A percentile compares a stretch with the other conserved stretches of the same genome.
phyloP scores from a whole-genome alignment of 192 early-diverging fungal genomes.

The Coemansia sp. region DNA sequence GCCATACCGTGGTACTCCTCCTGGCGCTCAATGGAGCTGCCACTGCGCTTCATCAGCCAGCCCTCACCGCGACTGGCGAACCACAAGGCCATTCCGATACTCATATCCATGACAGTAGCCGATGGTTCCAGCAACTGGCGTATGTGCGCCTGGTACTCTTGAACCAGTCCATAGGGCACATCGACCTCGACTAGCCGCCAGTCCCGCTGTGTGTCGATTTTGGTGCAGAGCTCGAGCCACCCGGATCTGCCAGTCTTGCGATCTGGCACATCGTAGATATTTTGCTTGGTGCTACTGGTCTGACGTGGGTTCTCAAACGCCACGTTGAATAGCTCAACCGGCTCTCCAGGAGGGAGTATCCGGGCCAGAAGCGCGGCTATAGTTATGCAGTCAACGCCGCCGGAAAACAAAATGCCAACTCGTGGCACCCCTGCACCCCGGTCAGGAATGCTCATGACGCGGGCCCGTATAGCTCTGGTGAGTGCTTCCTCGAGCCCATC shows the following conservation, averaged over 20 bases:
- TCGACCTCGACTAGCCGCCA: slow-evolving; percentile 93
- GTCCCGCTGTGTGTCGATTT: slow-evolving; percentile 62
- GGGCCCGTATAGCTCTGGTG: slow-evolving; percentile 11
- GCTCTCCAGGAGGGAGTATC: slow-evolving; percentile 66
- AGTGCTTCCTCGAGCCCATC: slow-evolving; percentile 23
- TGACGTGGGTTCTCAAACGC: slow-evolving; percentile 90
- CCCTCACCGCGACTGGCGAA: slow-evolving; percentile 87
- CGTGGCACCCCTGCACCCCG: slow-evolving; percentile 41
- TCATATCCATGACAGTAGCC: slow-evolving; percentile 94
- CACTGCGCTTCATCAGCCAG: slow-evolving; percentile 9
- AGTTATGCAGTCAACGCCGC: slow-evolving; percentile 90
- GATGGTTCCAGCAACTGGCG: slow-evolving; percentile 74
- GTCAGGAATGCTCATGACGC: slow-evolving; percentile 27
- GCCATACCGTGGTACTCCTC: slow-evolving; percentile 54
- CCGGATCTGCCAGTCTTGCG: slow-evolving; percentile 68
- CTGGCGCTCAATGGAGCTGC: background rate
- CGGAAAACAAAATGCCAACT: slow-evolving; percentile 85
- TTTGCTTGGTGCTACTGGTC: slow-evolving; percentile 5
- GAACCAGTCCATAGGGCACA: slow-evolving; percentile 73
- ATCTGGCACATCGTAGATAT: slow-evolving; percentile 70
- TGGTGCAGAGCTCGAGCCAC: slow-evolving; percentile 53
- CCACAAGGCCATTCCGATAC: slow-evolving; percentile 96
- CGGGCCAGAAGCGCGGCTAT: slow-evolving; percentile 79
- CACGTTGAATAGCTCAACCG: slow-evolving; percentile 93
- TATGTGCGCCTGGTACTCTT: slow-evolving; percentile 57